Conservation (phyloP, 371 early-diverging fungal species). For the Coemansia sp. region DNA sequence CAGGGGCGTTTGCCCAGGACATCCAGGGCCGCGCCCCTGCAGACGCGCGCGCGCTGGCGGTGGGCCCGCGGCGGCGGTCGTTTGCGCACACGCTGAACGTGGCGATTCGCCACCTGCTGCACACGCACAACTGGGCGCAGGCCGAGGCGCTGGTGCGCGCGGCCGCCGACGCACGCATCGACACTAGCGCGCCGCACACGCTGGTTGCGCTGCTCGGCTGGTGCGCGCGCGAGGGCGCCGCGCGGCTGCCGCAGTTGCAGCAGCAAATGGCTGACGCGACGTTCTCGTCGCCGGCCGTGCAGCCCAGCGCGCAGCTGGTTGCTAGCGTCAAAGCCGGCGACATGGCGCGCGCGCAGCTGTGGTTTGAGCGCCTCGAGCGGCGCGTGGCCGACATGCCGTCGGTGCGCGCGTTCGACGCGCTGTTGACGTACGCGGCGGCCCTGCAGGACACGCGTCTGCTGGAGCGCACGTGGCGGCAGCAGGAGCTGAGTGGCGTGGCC, state of each 20-base stretch:
- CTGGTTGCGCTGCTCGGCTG: constrained; percentile 16
- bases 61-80: constrained; percentile 11
- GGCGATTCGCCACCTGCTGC: constrained; percentile 19
- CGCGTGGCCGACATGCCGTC: constrained; percentile 14
- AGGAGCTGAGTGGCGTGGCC: constrained; percentile 15
- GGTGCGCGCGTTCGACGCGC: constrained; percentile 23
- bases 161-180: constrained; percentile 15
- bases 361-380: constrained; percentile 16
- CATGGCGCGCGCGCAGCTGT: constrained; percentile 10
- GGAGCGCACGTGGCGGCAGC: constrained; percentile 36
- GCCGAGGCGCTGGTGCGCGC: constrained; percentile 18
- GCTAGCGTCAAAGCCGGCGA: constrained; percentile 4
- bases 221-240: constrained; percentile 3
- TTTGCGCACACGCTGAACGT: constrained; percentile 22
- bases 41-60: background rate
- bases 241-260: background rate
- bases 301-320: constrained; percentile 11
- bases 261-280: background rate
- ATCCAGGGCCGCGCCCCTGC: background rate
- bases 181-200: constrained; percentile 7
- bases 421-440: constrained; percentile 17
- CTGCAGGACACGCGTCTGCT: constrained; percentile 5
- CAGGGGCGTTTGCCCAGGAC: too few species aligned
- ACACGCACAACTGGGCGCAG: constrained; percentile 11
- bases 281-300: constrained; percentile 13